Evolutionary conservation across 2,329 filamentous ascomycete genomes (phyloP).

Genomic region (Pseudogymnoascus sp.): DNA sequence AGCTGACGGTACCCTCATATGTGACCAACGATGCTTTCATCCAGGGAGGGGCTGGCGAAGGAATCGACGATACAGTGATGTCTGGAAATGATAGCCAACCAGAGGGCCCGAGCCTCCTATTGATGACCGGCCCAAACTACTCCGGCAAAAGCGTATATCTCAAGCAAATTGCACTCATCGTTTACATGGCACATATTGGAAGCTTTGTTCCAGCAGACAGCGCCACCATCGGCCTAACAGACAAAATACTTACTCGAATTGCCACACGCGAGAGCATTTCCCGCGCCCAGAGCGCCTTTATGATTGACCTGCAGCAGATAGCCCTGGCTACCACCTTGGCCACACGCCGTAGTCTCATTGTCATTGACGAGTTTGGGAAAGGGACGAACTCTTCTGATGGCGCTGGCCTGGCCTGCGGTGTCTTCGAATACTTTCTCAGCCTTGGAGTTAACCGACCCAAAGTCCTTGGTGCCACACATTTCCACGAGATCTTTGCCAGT

Average conservation of each 20-base stretch:
- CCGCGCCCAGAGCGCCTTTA: constrained; percentile 53
- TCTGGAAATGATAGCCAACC: not conserved
- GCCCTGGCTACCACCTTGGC: constrained; percentile 66
- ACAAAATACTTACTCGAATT: constrained; percentile 84
- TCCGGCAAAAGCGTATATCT: constrained; percentile 95
- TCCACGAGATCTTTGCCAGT: constrained; percentile 65
- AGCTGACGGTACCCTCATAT: constrained; percentile 70
- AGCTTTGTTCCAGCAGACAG: constrained; percentile 78
- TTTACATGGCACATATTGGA: constrained; percentile 87
- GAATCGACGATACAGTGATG: constrained; percentile 9
- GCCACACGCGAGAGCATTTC: constrained; percentile 61
- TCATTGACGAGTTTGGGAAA: constrained; percentile 88
- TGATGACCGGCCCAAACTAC: constrained; percentile 90
- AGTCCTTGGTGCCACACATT: constrained; percentile 55
- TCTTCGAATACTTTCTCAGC: constrained; percentile 48
- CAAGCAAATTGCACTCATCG: constrained; percentile 84
- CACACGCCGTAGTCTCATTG: constrained; percentile 67
- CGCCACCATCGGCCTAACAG: constrained; percentile 76
- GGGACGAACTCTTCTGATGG: constrained; percentile 52
- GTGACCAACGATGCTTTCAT: constrained; percentile 76
- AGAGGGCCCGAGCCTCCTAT: constrained; percentile 55
- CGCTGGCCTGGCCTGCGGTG: constrained; percentile 48
- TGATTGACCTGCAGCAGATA: constrained; percentile 80
- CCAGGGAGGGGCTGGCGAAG: constrained; percentile 45
- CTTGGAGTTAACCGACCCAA: constrained; percentile 42